Percentiles rank a stretch among this genome's conserved stretches.
Evolutionary conservation across 2,329 filamentous ascomycete species (phyloP).

Genomic region (Bipolaris cookei): DNA sequence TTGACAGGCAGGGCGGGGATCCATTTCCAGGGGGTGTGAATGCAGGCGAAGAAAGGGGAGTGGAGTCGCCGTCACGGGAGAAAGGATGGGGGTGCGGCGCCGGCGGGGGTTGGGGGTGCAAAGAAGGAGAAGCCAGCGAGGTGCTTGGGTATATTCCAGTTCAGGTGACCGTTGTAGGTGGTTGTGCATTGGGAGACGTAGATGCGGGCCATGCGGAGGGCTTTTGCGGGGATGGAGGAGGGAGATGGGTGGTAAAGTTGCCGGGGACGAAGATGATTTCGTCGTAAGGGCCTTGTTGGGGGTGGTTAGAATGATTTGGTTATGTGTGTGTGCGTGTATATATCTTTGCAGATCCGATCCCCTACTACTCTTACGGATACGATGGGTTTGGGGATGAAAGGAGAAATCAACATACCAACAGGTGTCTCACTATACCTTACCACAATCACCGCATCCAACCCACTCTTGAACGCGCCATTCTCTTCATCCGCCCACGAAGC

Average conservation of each 20-base stretch:
- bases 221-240: conserved; percentile 33
- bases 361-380: too few relatives aligned
- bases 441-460: conserved; percentile 37
- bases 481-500: conserved; percentile 21
- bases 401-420: conserved; percentile 34
- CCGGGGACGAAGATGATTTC: conserved; percentile 44
- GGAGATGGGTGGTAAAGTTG: conserved; percentile 34
- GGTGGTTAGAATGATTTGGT: conserved; percentile 7
- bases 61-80: conserved; percentile 29
- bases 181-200: conserved; percentile 46
- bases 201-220: conserved; percentile 39
- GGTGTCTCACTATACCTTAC: conserved; percentile 41
- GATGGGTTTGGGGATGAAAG: too few relatives aligned
- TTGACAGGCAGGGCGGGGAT: conserved; percentile 34
- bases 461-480: conserved; percentile 34
- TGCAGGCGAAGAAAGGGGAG: conserved; percentile 37
- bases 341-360: too few relatives aligned
- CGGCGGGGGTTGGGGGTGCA: conserved; percentile 24
- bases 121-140: conserved; percentile 45
- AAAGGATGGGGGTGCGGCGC: conserved; percentile 27
- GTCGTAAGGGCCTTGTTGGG: conserved; percentile 37
- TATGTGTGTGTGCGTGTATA: too few relatives aligned
- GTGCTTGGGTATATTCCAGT: conserved; percentile 48
- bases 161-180: conserved; percentile 42
- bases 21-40: conserved; percentile 37